Percentiles rank a stretch among this genome's conserved stretches.
Evolutionary conservation across 2,329 filamentous ascomycete species (phyloP).

Genomic region (Aspergillus hiratsukae): DNA sequence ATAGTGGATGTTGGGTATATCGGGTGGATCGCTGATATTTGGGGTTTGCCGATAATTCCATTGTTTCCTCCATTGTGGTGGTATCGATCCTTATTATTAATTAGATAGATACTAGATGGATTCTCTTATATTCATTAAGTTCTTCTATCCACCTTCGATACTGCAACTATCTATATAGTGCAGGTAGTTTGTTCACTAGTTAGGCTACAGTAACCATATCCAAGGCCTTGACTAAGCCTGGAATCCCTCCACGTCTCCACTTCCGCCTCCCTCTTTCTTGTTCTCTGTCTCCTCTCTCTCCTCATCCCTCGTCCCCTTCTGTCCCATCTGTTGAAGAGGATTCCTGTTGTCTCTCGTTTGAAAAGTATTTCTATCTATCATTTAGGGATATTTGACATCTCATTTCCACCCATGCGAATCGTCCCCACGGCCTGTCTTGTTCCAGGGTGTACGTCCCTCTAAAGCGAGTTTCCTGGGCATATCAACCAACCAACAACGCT

Average conservation of each 20-base stretch:
- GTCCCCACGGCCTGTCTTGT: conserved; percentile 16
- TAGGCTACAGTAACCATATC: background rate
- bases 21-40: background rate
- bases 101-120: background rate
- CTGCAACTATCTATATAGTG: background rate
- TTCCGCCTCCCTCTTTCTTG: conserved; percentile 5
- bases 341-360: conserved; percentile 9
- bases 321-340: conserved; percentile 1
- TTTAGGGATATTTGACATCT: conserved; percentile 4
- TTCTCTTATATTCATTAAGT: background rate
- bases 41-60: background rate
- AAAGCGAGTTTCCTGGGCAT: conserved; percentile 10
- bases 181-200: background rate
- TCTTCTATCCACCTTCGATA: background rate
- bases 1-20: too few relatives aligned
- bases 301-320: conserved; percentile 1
- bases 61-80: background rate
- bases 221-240: conserved; percentile 4
- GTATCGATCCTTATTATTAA: background rate
- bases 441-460: conserved; percentile 22
- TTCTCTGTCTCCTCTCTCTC: conserved; percentile 8
- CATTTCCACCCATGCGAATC: conserved; percentile 13
- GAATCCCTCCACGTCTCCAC: conserved; percentile 1
- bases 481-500: conserved; percentile 1
- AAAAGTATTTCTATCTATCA: conserved; percentile 6